These are phyloP conservation scores for Lasiodiplodia gonubiensis DNA, from an alignment of 2,329 filamentous ascomycete genomes.

Conservation along the genomic window DNA sequence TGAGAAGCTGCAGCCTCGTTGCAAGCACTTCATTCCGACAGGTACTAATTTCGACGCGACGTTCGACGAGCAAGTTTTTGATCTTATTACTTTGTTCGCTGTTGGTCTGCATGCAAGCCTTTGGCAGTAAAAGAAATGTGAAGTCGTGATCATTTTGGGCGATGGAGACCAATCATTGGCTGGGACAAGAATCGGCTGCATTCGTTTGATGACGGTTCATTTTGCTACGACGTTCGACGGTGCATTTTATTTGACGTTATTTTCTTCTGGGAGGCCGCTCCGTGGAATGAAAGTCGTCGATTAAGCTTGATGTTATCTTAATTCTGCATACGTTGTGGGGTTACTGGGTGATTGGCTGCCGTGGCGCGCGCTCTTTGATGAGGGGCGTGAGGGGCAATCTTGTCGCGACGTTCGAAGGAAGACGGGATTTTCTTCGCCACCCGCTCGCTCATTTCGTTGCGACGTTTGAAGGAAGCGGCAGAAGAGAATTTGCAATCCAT, in stretches of 20 bases:
- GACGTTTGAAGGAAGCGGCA: background rate
- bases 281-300: background rate
- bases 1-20: too few relatives aligned
- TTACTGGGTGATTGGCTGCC: background rate
- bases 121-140: background rate
- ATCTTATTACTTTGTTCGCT: background rate
- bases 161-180: background rate
- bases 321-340: background rate
- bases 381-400: background rate
- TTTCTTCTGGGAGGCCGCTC: background rate
- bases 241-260: background rate
- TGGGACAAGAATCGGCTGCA: background rate
- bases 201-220: background rate
- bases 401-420: conserved; percentile 4
- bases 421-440: background rate
- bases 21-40: too few relatives aligned
- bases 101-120: too few relatives aligned
- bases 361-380: background rate
- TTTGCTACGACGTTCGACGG: conserved; percentile 6
- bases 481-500: background rate
- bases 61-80: background rate
- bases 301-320: background rate
- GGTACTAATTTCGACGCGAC: conserved; percentile 1
- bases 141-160: background rate
- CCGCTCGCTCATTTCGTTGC: background rate